Conservation (phyloP, 2,329 filamentous ascomycete genomes). For the Cladosporium velox region DNA sequence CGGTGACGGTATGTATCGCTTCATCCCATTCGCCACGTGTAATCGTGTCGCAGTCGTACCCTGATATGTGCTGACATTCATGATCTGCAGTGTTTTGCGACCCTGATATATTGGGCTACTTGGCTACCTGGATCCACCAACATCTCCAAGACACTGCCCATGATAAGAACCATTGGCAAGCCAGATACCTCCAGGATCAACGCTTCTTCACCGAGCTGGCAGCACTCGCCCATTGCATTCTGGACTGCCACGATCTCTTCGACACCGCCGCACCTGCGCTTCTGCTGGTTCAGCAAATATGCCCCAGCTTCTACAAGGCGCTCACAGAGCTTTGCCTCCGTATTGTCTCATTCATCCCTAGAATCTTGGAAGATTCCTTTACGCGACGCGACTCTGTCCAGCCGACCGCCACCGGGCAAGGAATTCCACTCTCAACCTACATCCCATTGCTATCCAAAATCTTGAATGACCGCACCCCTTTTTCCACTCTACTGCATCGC, state of each 20-base stretch:
- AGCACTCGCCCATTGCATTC: conserved; percentile 31
- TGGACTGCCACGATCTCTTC: conserved; percentile 26
- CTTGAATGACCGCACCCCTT: conserved; percentile 13
- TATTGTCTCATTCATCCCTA: conserved; percentile 26
- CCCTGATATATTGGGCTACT: neutral
- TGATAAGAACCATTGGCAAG: conserved; percentile 22
- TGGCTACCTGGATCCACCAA: conserved; percentile 25
- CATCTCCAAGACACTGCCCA: conserved; percentile 30
- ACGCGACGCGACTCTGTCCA: conserved; percentile 31
- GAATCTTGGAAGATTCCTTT: conserved; percentile 24
- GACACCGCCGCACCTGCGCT: neutral
- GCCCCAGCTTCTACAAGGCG: conserved; percentile 22
- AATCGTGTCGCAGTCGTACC: neutral
- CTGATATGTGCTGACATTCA: neutral
- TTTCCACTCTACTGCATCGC: conserved; percentile 14
- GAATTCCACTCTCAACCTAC: conserved; percentile 25
- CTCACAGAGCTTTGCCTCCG: conserved; percentile 26
- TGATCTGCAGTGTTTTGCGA: conserved; percentile 15
- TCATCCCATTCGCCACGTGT: neutral
- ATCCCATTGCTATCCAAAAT: conserved; percentile 25
- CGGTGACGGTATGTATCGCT: neutral
- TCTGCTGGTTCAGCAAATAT: conserved; percentile 7
- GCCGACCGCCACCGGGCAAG: conserved; percentile 20
- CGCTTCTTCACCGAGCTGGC: conserved; percentile 29
- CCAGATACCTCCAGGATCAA: conserved; percentile 25